These are phyloP conservation scores for Rhodotorula kratochvilovae DNA, from an alignment of 768 basidiomycete species.

Conservation along the genomic window DNA sequence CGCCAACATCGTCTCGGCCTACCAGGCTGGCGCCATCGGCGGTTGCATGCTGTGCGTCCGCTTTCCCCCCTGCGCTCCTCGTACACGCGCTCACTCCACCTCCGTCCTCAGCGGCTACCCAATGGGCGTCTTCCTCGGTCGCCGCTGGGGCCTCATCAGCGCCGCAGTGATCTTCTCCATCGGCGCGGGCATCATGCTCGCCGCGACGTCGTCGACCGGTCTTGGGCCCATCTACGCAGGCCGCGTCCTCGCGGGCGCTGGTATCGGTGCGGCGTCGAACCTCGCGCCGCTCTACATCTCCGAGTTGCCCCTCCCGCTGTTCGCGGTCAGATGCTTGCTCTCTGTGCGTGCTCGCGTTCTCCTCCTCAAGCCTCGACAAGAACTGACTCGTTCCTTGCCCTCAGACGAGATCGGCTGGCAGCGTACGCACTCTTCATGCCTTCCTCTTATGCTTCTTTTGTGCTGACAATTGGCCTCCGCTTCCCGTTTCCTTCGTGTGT, in stretches of 20 bases:
- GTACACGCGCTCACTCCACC: no score
- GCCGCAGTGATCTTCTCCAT: constrained; percentile 57
- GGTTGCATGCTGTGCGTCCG: constrained; percentile 53
- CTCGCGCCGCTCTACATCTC: constrained; percentile 53
- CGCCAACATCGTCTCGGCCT: constrained; percentile 53
- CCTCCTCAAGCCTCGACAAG: no score
- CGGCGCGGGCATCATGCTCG: constrained; percentile 54
- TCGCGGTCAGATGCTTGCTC: constrained; percentile 52
- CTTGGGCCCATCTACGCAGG: constrained; percentile 51
- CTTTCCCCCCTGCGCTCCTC: no score
- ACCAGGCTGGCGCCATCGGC: constrained; percentile 69
- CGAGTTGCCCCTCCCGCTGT: constrained; percentile 50
- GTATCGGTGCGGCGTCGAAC: constrained; percentile 45
- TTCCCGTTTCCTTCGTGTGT: no score
- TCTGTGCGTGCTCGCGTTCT: no score
- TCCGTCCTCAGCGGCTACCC: constrained; percentile 48
- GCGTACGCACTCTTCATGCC: constrained; percentile 44
- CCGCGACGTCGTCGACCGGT: constrained; percentile 33
- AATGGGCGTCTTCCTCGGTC: constrained; percentile 58
- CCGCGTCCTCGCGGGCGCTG: constrained; percentile 52
- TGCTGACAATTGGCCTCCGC: no score
- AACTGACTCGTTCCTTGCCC: no score
- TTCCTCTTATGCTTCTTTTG: no score
- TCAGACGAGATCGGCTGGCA: constrained; percentile 57
- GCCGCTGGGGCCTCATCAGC: constrained; percentile 53